phyloP scores from a whole-genome alignment of 2,329 filamentous ascomycete genomes.

The Coniochaeta sp. region DNA sequence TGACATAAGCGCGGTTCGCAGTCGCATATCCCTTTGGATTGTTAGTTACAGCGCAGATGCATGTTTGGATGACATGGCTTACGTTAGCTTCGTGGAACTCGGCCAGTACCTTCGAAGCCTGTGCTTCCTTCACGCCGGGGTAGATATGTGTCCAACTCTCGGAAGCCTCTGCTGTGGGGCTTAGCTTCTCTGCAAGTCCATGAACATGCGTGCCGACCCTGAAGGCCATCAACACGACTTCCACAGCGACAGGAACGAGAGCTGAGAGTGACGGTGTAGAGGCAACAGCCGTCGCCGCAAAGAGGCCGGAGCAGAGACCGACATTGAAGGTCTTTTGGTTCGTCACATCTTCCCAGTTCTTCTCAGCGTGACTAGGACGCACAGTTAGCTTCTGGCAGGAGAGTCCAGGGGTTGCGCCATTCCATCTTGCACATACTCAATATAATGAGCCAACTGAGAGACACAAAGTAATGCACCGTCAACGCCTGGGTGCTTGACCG shows the following conservation, averaged over 20 bases:
- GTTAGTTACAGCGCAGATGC: background rate
- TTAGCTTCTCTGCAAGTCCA: constrained; percentile 38
- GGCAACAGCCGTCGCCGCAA: constrained; percentile 59
- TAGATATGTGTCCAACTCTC: constrained; percentile 63
- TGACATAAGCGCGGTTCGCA: constrained; percentile 45
- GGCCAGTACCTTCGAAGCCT: constrained; percentile 41
- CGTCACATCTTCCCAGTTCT: constrained; percentile 47
- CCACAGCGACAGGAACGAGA: constrained; percentile 54
- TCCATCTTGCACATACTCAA: constrained; percentile 57
- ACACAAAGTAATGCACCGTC: constrained; percentile 60
- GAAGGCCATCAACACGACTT: constrained; percentile 61
- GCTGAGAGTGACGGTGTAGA: constrained; percentile 55
- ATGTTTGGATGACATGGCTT: constrained; percentile 15
- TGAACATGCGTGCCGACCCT: constrained; percentile 52
- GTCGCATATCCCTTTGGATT: constrained; percentile 31
- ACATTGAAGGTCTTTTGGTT: constrained; percentile 47
- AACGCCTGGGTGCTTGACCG: constrained; percentile 51
- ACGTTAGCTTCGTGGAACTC: constrained; percentile 53
- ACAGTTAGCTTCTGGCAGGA: constrained; percentile 19
- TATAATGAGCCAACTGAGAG: constrained; percentile 61
- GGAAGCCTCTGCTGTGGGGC: constrained; percentile 31
- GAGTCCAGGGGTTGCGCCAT: no score
- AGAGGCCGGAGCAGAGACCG: constrained; percentile 62
- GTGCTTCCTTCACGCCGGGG: constrained; percentile 44
- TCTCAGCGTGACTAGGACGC: constrained; percentile 40